Evolutionary conservation across 1,284 basidiomycete genomes (phyloP).

Genomic region (Ceratobasidium sp.): DNA sequence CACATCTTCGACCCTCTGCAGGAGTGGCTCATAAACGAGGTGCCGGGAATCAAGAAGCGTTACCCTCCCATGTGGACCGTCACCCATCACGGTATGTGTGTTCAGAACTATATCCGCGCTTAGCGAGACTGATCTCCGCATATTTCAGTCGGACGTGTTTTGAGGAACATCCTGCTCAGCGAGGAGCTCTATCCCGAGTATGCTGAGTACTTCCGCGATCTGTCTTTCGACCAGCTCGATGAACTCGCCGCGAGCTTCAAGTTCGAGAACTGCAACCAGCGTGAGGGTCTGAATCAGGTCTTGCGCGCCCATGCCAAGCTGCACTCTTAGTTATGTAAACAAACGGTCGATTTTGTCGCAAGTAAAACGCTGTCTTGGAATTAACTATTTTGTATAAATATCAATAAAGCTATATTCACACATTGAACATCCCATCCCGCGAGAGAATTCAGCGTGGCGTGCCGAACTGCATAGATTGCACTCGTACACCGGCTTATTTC

Average conservation of each 20-base stretch:
- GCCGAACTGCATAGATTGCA: background rate
- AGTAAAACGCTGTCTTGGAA: background rate
- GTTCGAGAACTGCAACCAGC: conserved; percentile 58
- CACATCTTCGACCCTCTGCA: conserved; percentile 68
- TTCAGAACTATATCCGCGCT: background rate
- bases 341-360: background rate
- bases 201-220: conserved; percentile 56
- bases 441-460: background rate
- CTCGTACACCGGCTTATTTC: conserved; percentile 26
- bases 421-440: no score
- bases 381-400: background rate
- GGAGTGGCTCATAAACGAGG: conserved; percentile 55
- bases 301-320: conserved; percentile 48
- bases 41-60: conserved; percentile 53
- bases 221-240: conserved; percentile 58
- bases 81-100: conserved; percentile 43
- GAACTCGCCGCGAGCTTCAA: conserved; percentile 59
- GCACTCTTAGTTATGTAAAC: conserved; percentile 17
- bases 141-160: conserved; percentile 62
- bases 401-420: background rate
- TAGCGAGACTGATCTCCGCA: background rate
- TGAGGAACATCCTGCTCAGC: conserved; percentile 72
- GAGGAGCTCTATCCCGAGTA: conserved; percentile 67
- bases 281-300: conserved; percentile 56
- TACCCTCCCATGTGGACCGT: conserved; percentile 55